phyloP scores from a whole-genome alignment of 78 protist genomes.

The Chrysochromulina tobinii region DNA sequence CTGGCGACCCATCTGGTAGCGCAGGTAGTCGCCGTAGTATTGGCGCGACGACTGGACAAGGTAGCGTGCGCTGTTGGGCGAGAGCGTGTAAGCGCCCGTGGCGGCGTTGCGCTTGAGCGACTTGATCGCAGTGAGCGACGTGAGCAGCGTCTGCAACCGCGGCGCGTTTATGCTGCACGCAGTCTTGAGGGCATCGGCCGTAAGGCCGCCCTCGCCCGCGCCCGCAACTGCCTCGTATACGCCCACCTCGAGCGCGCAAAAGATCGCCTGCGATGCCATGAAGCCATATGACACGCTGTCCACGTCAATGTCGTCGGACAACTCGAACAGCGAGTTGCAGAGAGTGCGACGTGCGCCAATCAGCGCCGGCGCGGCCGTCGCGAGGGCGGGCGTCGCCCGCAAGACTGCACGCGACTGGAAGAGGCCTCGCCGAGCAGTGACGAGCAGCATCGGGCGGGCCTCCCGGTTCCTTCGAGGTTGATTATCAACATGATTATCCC shows the following conservation, averaged over 20 bases:
- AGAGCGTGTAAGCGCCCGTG: slow-evolving; percentile 13
- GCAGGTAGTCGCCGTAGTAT: slow-evolving; percentile 48
- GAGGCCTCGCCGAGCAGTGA: no score
- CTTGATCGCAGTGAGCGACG: slow-evolving; percentile 6
- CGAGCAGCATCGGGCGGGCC: no score
- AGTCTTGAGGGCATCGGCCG: not conserved
- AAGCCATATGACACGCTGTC: slow-evolving; percentile 37
- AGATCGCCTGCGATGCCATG: slow-evolving; percentile 50
- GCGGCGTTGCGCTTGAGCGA: not conserved
- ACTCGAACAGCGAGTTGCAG: no score
- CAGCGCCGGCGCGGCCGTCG: no score
- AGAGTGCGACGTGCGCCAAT: no score
- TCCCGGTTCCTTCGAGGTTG: no score
- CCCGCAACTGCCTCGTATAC: slow-evolving; percentile 17
- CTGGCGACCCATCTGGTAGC: slow-evolving; percentile 40
- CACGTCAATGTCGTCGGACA: slow-evolving; percentile 4
- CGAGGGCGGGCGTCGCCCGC: no score
- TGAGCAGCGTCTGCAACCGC: slow-evolving; percentile 43
- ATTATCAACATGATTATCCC: no score
- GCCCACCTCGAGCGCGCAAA: slow-evolving; percentile 16
- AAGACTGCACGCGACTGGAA: no score
- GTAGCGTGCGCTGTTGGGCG: not conserved
- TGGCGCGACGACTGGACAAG: not conserved
- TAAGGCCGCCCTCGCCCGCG: not conserved
- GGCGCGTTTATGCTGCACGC: not conserved